Base-by-base conservation (phyloP, 345 rosid species). In the Brassica nigra region DNA sequence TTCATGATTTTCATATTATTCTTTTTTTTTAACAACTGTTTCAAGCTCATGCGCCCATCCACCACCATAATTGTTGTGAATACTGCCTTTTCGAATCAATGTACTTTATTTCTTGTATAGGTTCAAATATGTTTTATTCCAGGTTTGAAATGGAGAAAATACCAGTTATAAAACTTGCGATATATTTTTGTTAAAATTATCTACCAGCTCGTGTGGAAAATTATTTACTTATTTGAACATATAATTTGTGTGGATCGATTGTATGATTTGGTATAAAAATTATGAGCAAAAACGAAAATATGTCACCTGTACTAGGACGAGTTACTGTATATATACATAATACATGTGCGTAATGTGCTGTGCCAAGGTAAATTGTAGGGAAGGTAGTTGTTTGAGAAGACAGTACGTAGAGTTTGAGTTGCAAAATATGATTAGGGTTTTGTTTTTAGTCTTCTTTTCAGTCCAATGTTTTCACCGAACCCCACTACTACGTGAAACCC, bases 401-500 rank as follows among this genome's bases (percentile, higher is more conserved):
- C 57, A 14, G 57, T n/a, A 49, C 57, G 57, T 49, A 49, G 57
- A 49, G 57, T 49, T 49, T 49, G 57, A 49, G 18, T 49, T 49
- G 57, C n/a, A 49, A 49, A 49, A n/a, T n/a, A 49, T 49, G 57
- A 49, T 49, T 49, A n/a, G 57, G 18, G 18, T 49, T 49, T 49
- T 49, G 57, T 49, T 49, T 49, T 49, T 49, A 14, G 57, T 49
- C 18, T 49, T 18, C 57, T n/a, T 49, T n/a, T 49, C 18, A 49
- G 18, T 49, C 57, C 57, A 49, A 49, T 49, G 57, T 49, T 49
- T 49, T 49, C 57, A 49, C 57, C 57, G 57, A 49, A 5, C 57
- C 57, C 57, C 57, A 49, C 57, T 49, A 49, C 57, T 49, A 49
- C 57, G 57, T n/a, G 57, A 49, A 49, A 49, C 57, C 57, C 57